Evolutionary conservation across 2,329 filamentous ascomycete genomes (phyloP), one percentile per base, ranked within the genome.

Genomic region (Ophiostoma himal-ulmi): DNA sequence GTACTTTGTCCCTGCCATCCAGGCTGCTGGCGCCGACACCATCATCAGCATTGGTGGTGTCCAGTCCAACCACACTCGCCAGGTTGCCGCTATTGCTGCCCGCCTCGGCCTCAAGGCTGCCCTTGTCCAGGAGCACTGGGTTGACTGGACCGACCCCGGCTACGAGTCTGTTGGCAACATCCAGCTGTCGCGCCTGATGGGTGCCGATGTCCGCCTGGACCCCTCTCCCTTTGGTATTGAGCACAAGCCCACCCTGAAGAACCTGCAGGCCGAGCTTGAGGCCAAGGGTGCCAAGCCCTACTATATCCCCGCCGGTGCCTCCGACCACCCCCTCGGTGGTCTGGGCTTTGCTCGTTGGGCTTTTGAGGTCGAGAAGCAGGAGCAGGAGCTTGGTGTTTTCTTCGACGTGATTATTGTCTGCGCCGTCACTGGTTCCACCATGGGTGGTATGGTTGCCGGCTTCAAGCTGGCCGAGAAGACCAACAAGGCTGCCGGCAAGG

Each of bases 291-390:
- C 89, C 52, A 88, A 85, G 77, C 88, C 89, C 0, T 92, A 91
- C 76, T 90, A 89, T 76, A 91, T 92, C 73, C 90, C 90, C 4
- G 89, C 89, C 0, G 89, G 89, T 0, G 89, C 89, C 1, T 89
- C 86, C 0, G 89, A 91, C 76, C 89, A 92, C 76, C 87, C 88
- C 0, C 81, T 91, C 0, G 89, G 90, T 3, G 90, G 89, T 0
- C 77, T 92, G 20, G 89, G 90, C 0, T 92, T 91, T 75, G 89
- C 89, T 8, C 81, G 88, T 2, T 92, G 89, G 86, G 89, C 89
- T 1, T 87, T 90, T 48, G 89, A 92, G 78, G 86, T 92, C 0
- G 82, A 82, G 66, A 80, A 82, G 72, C 89, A 92, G 78, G 89
- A 92, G 78, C 79, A 80, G 72, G 81, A 84, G 73, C 73, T 86